phyloP scores from a whole-genome alignment of 2,329 filamentous ascomycete species.

The Trichoderma sp. region DNA sequence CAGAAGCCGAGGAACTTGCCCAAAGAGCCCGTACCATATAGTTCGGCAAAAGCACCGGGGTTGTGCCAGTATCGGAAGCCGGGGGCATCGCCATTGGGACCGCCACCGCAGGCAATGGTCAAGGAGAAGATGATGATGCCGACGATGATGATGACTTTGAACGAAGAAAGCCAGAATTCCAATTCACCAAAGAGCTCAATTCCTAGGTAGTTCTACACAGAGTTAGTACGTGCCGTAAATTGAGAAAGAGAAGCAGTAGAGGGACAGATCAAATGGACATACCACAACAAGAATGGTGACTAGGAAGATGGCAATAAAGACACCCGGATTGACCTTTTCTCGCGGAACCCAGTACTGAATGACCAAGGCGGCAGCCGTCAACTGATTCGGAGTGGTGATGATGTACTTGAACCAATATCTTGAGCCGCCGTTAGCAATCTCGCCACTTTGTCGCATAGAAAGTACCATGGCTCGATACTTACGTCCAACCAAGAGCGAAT shows the following conservation, averaged over 20 bases:
- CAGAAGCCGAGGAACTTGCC: slow-evolving; percentile 63
- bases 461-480: slow-evolving; percentile 30
- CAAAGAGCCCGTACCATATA: slow-evolving; percentile 27
- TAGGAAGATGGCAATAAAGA: slow-evolving; percentile 73
- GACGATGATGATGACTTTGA: slow-evolving; percentile 66
- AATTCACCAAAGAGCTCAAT: slow-evolving; percentile 67
- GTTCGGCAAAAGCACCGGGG: slow-evolving; percentile 47
- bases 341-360: slow-evolving; percentile 72
- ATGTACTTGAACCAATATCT: slow-evolving; percentile 74
- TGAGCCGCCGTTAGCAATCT: not conserved
- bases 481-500: slow-evolving; percentile 73
- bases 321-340: slow-evolving; percentile 68
- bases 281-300: slow-evolving; percentile 57
- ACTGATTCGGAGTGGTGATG: slow-evolving; percentile 79
- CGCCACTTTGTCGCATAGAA: not conserved
- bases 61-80: slow-evolving; percentile 65
- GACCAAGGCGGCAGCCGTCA: slow-evolving; percentile 75
- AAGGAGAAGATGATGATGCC: slow-evolving; percentile 64
- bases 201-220: slow-evolving; percentile 52
- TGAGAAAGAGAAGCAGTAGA: not conserved
- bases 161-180: slow-evolving; percentile 60
- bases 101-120: slow-evolving; percentile 62
- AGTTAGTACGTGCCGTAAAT: not conserved
- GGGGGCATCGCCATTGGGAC: slow-evolving; percentile 57
- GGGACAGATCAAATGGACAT: not conserved